Percentiles rank a stretch among this genome's conserved stretches.
Evolutionary conservation across 148 eudicot genomes (phyloP).

Genomic region (Selenicereus undatus): DNA sequence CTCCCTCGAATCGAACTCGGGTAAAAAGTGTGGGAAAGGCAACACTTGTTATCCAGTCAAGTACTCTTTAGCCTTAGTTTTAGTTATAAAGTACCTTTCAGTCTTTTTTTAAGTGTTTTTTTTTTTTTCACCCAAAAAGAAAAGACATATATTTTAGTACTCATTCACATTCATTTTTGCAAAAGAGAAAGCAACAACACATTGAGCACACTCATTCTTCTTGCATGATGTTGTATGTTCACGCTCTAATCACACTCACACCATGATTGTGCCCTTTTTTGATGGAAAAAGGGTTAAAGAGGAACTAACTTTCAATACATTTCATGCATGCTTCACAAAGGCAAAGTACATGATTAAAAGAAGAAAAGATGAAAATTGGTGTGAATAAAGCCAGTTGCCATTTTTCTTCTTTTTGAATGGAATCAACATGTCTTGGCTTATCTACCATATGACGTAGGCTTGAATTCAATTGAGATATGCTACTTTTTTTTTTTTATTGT

Average conservation of each 20-base stretch:
- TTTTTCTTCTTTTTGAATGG: background rate
- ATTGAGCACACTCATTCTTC: background rate
- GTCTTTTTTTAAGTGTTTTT: background rate
- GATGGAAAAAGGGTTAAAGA: background rate
- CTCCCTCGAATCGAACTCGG: no score
- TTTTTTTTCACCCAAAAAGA: background rate
- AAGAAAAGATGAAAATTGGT: background rate
- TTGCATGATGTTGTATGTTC: constrained; percentile 25
- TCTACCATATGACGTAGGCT: background rate
- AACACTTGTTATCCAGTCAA: no score
- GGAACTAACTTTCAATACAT: background rate
- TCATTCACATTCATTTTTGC: background rate
- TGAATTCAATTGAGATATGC: background rate
- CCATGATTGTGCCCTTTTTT: constrained; percentile 20
- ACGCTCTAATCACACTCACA: constrained; percentile 13
- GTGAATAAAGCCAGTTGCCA: constrained; percentile 8
- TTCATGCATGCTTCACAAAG: constrained; percentile 12
- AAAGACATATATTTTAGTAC: background rate
- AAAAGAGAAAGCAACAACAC: background rate
- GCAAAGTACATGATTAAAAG: background rate
- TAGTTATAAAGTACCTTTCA: background rate
- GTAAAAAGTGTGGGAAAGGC: no score
- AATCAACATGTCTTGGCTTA: background rate
- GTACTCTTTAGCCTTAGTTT: background rate
- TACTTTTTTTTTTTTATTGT: background rate